Evolutionary conservation across 345 rosid genomes (phyloP).

Genomic region (Passiflora organensis): DNA sequence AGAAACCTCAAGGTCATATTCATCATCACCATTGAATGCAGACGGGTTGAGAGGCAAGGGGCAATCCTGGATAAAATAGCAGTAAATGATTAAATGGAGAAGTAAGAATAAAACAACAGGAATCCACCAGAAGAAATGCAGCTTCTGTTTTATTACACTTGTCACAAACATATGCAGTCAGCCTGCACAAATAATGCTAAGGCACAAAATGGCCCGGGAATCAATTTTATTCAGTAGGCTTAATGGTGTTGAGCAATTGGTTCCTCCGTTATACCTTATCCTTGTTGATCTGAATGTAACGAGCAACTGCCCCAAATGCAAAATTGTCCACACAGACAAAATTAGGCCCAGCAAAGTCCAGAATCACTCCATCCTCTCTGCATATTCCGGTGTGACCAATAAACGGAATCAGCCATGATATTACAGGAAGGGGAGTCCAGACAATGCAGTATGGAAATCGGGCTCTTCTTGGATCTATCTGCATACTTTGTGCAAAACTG

Average conservation of each 20-base stretch:
- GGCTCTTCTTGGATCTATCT: conserved; percentile 62
- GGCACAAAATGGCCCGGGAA: too few relatives aligned
- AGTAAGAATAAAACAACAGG: neutral
- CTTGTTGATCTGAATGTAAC: conserved; percentile 69
- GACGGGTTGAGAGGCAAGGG: conserved; percentile 26
- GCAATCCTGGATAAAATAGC: conserved; percentile 33
- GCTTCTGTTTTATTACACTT: too few relatives aligned
- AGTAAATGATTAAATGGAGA: neutral
- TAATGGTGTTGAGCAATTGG: too few relatives aligned
- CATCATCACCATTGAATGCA: conserved; percentile 32
- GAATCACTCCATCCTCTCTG: conserved; percentile 85
- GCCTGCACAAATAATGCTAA: neutral
- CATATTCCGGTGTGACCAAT: conserved; percentile 83
- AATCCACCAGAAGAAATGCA: neutral
- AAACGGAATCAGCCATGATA: conserved; percentile 88
- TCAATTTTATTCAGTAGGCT: too few relatives aligned
- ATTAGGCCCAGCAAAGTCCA: conserved; percentile 95
- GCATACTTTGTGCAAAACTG: conserved; percentile 28
- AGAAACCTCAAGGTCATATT: conserved; percentile 19
- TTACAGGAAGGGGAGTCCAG: conserved; percentile 89
- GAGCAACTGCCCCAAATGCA: conserved; percentile 71
- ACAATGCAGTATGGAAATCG: conserved; percentile 86
- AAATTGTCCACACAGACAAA: conserved; percentile 82
- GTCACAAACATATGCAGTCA: neutral
- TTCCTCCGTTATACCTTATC: conserved; percentile 57